A percentile compares a stretch with the other conserved stretches of the same genome.
Evolutionary conservation across 225 moss, liverwort and hornwort species (phyloP).

Genomic region (Bryum argenteum): DNA sequence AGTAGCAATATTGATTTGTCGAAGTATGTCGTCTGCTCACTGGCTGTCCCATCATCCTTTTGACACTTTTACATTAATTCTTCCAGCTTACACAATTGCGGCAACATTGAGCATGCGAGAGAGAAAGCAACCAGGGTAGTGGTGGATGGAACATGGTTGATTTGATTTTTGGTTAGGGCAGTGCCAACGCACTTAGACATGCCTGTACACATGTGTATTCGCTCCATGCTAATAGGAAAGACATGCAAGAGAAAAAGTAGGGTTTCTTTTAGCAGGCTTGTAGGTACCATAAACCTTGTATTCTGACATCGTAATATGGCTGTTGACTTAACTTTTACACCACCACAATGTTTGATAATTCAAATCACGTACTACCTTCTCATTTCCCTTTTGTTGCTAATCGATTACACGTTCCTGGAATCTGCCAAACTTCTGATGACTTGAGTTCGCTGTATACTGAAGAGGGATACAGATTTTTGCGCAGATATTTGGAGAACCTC

Average conservation of each 20-base stretch:
- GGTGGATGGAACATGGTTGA: slow-evolving; percentile 37
- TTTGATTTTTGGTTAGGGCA: slow-evolving; percentile 23
- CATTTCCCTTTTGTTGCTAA: too few species aligned
- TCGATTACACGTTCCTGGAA: too few species aligned
- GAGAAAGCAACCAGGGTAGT: slow-evolving; percentile 26
- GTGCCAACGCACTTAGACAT: slow-evolving; percentile 30
- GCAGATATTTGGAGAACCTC: too few species aligned
- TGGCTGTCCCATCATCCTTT: slow-evolving; percentile 31
- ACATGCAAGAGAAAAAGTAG: slow-evolving; percentile 41
- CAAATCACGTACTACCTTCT: not conserved
- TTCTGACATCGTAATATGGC: slow-evolving; percentile 33
- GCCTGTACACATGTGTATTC: slow-evolving; percentile 38
- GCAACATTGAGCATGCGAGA: slow-evolving; percentile 45
- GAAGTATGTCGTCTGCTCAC: slow-evolving; percentile 34
- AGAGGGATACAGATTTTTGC: too few species aligned
- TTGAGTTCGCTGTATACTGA: too few species aligned
- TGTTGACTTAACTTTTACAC: slow-evolving; percentile 19
- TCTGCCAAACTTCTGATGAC: too few species aligned
- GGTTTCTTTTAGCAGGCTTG: slow-evolving; percentile 31
- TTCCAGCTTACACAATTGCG: slow-evolving; percentile 37
- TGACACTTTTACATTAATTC: slow-evolving; percentile 37
- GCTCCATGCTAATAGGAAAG: slow-evolving; percentile 34
- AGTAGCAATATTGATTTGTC: slow-evolving; percentile 50
- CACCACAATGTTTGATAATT: not conserved
- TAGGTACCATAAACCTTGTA: slow-evolving; percentile 35